Evolutionary conservation across 345 rosid genomes (phyloP).

Genomic region (Gossypium mustelinum): DNA sequence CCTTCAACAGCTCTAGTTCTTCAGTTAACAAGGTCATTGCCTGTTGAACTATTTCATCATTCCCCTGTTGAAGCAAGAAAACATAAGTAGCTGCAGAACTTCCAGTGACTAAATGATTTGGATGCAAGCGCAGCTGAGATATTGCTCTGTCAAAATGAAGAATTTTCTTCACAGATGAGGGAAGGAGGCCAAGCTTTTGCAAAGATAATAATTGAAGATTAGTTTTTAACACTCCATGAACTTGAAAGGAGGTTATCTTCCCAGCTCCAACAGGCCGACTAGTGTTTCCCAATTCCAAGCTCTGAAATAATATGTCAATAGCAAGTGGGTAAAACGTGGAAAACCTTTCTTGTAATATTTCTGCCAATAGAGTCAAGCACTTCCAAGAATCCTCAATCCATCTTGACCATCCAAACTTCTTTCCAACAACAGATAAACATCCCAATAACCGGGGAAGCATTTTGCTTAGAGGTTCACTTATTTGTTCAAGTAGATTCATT

Average conservation of each 20-base stretch:
- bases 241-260: conserved; percentile 60
- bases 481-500: conserved; percentile 71
- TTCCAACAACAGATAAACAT: conserved; percentile 68
- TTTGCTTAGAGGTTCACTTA: conserved; percentile 57
- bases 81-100: conserved; percentile 85
- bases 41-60: conserved; percentile 67
- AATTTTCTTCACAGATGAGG: conserved; percentile 64
- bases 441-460: conserved; percentile 81
- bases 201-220: conserved; percentile 86
- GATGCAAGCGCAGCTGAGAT: conserved; percentile 77
- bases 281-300: conserved; percentile 46
- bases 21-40: conserved; percentile 48
- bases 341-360: conserved; percentile 76
- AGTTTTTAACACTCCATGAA: conserved; percentile 81
- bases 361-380: conserved; percentile 90
- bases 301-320: conserved; percentile 64
- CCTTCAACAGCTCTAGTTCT: conserved; percentile 64
- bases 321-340: conserved; percentile 58
- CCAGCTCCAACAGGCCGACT: conserved; percentile 37
- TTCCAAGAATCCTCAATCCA: conserved; percentile 84
- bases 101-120: conserved; percentile 69
- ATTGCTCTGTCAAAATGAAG: conserved; percentile 63
- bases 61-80: conserved; percentile 88
- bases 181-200: conserved; percentile 73
- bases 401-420: conserved; percentile 82